Percentiles rank a stretch among this genome's conserved stretches.
Evolutionary conservation across 1,284 basidiomycete genomes (phyloP).

Genomic region (Moniliella sp.): DNA sequence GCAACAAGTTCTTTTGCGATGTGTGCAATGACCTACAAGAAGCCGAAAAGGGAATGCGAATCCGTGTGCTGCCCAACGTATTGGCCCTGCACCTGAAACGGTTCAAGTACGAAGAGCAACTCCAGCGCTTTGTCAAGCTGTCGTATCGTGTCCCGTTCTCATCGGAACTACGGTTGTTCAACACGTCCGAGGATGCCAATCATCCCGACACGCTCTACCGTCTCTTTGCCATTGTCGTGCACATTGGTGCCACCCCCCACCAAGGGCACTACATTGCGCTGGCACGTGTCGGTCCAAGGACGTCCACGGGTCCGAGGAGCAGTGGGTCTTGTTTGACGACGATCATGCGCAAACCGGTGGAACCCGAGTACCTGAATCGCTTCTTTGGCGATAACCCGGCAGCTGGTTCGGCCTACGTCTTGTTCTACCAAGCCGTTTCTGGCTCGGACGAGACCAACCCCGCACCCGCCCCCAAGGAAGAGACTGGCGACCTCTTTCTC

Average conservation of each 20-base stretch:
- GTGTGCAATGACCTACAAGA: constrained; percentile 86
- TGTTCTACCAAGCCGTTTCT: constrained; percentile 87
- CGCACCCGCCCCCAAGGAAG: too few relatives aligned
- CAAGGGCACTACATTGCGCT: constrained; percentile 94
- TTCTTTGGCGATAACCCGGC: constrained; percentile 74
- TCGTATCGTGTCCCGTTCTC: constrained; percentile 90
- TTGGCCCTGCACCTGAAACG: constrained; percentile 85
- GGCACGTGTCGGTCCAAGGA: constrained; percentile 52
- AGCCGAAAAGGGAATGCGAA: constrained; percentile 95
- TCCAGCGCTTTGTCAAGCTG: constrained; percentile 72
- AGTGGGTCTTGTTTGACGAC: too few relatives aligned
- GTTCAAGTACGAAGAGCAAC: constrained; percentile 85
- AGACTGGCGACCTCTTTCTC: too few relatives aligned
- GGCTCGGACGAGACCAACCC: too few relatives aligned
- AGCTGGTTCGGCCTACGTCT: constrained; percentile 72
- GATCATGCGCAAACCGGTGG: too few relatives aligned
- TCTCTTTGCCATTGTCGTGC: constrained; percentile 83
- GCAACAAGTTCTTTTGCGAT: constrained; percentile 97
- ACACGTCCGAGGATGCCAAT: constrained; percentile 77
- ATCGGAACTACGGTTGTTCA: constrained; percentile 74
- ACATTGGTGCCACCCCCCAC: constrained; percentile 83
- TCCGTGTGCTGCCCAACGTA: constrained; percentile 79
- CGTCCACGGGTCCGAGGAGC: too few relatives aligned
- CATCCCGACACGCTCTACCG: constrained; percentile 70
- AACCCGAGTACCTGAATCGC: constrained; percentile 67